Conservation (phyloP, 371 early-diverging fungal species). For the Mucor indicus region DNA sequence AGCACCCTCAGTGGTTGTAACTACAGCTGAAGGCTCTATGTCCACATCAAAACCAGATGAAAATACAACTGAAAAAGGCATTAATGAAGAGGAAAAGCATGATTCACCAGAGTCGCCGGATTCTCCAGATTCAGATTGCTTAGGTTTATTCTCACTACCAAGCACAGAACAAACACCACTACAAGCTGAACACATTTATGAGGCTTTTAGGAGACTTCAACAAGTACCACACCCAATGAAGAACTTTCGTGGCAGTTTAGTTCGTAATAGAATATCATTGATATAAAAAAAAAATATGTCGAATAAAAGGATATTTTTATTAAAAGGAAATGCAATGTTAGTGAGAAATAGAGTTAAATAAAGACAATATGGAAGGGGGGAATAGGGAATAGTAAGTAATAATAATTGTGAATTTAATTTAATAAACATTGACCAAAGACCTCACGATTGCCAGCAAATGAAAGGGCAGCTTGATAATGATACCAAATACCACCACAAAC, state of each 20-base stretch:
- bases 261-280: conserved; percentile 70
- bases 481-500: conserved; percentile 70
- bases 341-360: not conserved
- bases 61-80: not conserved
- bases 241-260: conserved; percentile 78
- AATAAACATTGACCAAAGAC: conserved; percentile 32
- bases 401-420: not conserved
- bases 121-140: conserved; percentile 25
- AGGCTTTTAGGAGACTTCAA: conserved; percentile 84
- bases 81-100: conserved; percentile 18
- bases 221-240: conserved; percentile 67
- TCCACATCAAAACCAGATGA: not conserved
- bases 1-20: conserved; percentile 3
- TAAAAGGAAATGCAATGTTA: not conserved
- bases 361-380: not conserved
- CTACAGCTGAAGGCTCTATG: not conserved
- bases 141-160: conserved; percentile 75
- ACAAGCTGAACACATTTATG: conserved; percentile 83
- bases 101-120: conserved; percentile 1
- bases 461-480: conserved; percentile 62
- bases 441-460: conserved; percentile 38
- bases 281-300: conserved; percentile 40
- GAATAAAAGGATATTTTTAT: not conserved
- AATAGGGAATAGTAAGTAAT: not conserved
- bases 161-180: conserved; percentile 79